Percentiles rank a stretch among this genome's conserved stretches.
Evolutionary conservation across 495 filamentous ascomycete genomes (phyloP).

Genomic region (Delitschia confertaspora): DNA sequence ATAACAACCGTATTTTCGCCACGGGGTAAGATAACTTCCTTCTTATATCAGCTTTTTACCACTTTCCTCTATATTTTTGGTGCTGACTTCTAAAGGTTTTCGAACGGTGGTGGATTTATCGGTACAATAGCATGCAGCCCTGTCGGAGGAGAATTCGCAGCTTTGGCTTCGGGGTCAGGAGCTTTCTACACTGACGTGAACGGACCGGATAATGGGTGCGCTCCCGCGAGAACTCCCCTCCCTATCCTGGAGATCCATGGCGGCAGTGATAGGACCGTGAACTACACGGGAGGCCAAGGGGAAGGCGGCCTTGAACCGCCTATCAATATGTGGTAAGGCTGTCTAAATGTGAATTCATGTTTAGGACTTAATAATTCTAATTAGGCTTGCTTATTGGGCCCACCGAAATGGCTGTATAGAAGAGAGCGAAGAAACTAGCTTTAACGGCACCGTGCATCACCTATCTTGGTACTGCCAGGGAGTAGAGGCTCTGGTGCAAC

Average conservation of each 20-base stretch:
- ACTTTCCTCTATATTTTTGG: neutral
- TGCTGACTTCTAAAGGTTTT: conserved; percentile 7
- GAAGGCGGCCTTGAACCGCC: conserved; percentile 34
- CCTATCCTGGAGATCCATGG: conserved; percentile 48
- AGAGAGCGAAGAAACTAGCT: conserved; percentile 35
- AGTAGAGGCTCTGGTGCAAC: conserved; percentile 28
- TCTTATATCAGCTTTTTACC: neutral
- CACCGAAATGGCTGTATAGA: conserved; percentile 33
- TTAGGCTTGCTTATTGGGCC: conserved; percentile 35
- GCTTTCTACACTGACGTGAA: conserved; percentile 21
- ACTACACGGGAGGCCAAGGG: conserved; percentile 34
- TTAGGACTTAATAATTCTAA: neutral
- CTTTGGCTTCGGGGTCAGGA: conserved; percentile 11
- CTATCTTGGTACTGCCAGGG: conserved; percentile 10
- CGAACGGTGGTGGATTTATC: conserved; percentile 18
- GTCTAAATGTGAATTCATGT: neutral
- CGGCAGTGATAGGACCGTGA: conserved; percentile 35
- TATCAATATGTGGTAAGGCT: conserved; percentile 28
- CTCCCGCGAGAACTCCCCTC: conserved; percentile 31
- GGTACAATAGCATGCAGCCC: conserved; percentile 10
- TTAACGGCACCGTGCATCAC: conserved; percentile 29
- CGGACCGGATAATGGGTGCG: conserved; percentile 34
- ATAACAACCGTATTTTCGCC: conserved; percentile 12
- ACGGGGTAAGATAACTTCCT: conserved; percentile 8
- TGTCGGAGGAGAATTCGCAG: conserved; percentile 7